A percentile compares a stretch with the other conserved stretches of the same genome.
phyloP scores from a whole-genome alignment of 495 filamentous ascomycete genomes.

The Aspergillus funiculosus region DNA sequence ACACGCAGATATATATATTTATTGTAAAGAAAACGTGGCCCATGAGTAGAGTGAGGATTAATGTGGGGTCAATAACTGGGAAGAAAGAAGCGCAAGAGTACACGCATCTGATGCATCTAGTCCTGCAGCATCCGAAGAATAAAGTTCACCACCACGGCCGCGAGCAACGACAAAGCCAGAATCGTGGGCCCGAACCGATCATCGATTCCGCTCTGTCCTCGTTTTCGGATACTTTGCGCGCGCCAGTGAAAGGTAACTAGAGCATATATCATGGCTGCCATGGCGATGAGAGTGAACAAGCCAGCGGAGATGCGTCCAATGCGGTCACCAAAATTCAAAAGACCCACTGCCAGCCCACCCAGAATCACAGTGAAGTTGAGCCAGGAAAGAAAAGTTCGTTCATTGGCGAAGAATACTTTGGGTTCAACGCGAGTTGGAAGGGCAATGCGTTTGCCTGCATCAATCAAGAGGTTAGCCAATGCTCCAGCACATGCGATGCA shows the following conservation, averaged over 20 bases:
- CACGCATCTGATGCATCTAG: conserved; percentile 10
- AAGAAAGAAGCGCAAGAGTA: not conserved
- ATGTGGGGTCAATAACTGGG: not conserved
- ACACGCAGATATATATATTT: too few species aligned
- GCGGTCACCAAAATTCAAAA: conserved; percentile 95
- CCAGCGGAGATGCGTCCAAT: conserved; percentile 87
- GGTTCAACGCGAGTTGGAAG: conserved; percentile 97
- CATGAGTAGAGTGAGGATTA: not conserved
- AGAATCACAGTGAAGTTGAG: conserved; percentile 99
- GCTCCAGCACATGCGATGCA: not conserved
- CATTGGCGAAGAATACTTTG: conserved; percentile 99
- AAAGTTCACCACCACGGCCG: conserved; percentile 91
- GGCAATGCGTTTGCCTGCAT: conserved; percentile 88
- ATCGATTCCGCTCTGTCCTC: conserved; percentile 93
- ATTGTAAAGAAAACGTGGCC: not conserved
- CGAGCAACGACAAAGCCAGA: conserved; percentile 73
- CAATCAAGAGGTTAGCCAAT: not conserved
- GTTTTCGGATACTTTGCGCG: conserved; percentile 81
- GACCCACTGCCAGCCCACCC: conserved; percentile 87
- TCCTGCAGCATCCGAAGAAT: conserved; percentile 68
- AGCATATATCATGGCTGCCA: conserved; percentile 94
- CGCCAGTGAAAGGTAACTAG: conserved; percentile 95
- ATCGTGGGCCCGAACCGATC: conserved; percentile 91
- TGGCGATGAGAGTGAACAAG: conserved; percentile 89
- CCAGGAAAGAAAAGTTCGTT: conserved; percentile 98